Evolutionary conservation across 2,329 filamentous ascomycete species (phyloP), one percentile per base, ranked within the genome.

Genomic region (Claviceps lovelessii): DNA sequence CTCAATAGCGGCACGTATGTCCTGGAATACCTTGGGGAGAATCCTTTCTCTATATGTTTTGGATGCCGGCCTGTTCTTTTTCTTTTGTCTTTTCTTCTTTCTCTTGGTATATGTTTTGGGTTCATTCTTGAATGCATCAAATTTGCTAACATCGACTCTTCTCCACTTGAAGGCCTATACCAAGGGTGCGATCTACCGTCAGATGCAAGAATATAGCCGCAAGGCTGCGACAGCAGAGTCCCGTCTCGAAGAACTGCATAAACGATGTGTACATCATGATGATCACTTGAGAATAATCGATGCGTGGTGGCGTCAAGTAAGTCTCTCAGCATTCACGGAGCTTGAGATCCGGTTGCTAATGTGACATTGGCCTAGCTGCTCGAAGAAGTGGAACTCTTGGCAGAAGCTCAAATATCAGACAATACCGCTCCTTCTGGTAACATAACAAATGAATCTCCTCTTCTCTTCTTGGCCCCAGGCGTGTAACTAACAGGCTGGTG

Each of bases 171-270:
- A 72, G 69, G 60, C 65, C 54, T 72, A 71, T 57, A 72, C 68
- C 57, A 98, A 97, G 73, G 93, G 95, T 74, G 93, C 93, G 60
- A 95, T 98, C 68, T 85, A 88, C 64, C 88, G 94, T 56, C 91
- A 96, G 73, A 95, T 98, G 90, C 88, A 90, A 67, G 93, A 97
- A 72, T 96, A 95, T 72, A 95, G 95, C 72, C 84, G 93, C 62
- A 89, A 95, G 68, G 90, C 90, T 67, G 77, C 79, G 56, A 86
- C 86, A 45, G 75, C 94, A 58, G 90, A 97, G 73, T 76, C 81
- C 56, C 86, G 88, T 65, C 75, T 96, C 58, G 85, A 85, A 65
- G 87, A 95, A 60, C 75, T 94, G 59, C 81, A 87, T 60, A 90
- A 89, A 67, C 80, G 83, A 65, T 81, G 86, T 35, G 78, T 80